Percentiles rank a stretch among this genome's conserved stretches.
Evolutionary conservation across 2,329 filamentous ascomycete species (phyloP).

Genomic region (Stromatinia cepivora): DNA sequence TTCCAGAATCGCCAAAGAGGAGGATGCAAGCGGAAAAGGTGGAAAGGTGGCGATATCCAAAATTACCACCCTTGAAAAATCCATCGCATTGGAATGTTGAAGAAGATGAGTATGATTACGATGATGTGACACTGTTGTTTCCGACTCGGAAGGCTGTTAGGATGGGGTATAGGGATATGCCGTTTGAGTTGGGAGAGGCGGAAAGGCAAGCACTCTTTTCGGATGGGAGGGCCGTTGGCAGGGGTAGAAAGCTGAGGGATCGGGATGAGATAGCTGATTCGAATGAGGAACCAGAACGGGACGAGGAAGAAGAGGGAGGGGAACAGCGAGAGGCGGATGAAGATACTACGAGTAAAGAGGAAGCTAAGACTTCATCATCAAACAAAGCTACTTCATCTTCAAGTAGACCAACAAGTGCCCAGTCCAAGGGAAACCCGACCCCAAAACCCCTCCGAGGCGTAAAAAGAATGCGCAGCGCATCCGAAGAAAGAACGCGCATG

Average conservation of each 20-base stretch:
- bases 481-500: too few species aligned
- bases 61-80: neutral
- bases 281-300: neutral
- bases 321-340: neutral
- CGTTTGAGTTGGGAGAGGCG: neutral
- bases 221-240: neutral
- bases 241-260: neutral
- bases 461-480: neutral
- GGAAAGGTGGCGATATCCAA: neutral
- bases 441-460: neutral
- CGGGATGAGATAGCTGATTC: neutral
- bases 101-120: slow-evolving; percentile 6
- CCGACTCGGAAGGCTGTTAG: neutral
- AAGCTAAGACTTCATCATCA: too few species aligned
- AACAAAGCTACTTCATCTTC: neutral
- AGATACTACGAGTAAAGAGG: neutral
- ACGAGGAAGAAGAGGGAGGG: too few species aligned
- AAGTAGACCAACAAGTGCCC: too few species aligned
- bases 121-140: neutral
- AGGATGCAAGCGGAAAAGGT: neutral
- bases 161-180: neutral
- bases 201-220: neutral
- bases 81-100: neutral
- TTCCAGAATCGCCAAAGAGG: neutral
- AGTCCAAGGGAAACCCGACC: too few species aligned